Conservation (phyloP, 345 rosid genomes). For the Sonneratia alba region DNA sequence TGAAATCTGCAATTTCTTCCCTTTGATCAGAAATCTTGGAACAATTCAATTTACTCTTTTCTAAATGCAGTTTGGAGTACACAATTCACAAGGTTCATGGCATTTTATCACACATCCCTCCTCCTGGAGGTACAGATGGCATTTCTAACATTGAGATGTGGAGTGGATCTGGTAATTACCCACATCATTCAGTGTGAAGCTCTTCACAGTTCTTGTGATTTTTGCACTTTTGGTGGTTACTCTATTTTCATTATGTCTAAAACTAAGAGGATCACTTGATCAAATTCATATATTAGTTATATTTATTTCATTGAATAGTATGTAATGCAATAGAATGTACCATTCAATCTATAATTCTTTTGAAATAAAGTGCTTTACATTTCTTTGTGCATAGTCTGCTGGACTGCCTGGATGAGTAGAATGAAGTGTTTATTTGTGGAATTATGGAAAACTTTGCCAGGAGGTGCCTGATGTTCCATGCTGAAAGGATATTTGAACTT, state of each 20-base stretch:
- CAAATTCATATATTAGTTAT: background rate
- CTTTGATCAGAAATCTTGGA: background rate
- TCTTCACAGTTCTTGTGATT: background rate
- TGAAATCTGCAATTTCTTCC: background rate
- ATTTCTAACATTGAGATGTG: constrained; percentile 55
- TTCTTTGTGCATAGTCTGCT: too few species aligned
- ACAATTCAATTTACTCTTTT: background rate
- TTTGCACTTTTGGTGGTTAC: background rate
- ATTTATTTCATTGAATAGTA: too few species aligned
- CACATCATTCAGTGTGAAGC: background rate
- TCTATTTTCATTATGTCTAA: too few species aligned
- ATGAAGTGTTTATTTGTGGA: too few species aligned
- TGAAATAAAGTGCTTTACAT: too few species aligned
- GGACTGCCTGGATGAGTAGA: too few species aligned
- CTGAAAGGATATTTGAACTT: background rate
- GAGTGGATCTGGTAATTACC: constrained; percentile 66
- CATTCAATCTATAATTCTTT: background rate
- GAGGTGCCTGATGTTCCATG: too few species aligned
- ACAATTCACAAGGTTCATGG: constrained; percentile 43
- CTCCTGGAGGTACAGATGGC: constrained; percentile 29
- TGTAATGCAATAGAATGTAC: background rate
- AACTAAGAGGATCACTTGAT: background rate
- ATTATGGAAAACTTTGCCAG: too few species aligned
- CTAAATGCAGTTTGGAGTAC: constrained; percentile 40
- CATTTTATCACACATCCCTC: constrained; percentile 47